Percentiles rank a stretch among this genome's conserved stretches.
Evolutionary conservation across 228 moss, liverwort and hornwort species (phyloP).

Genomic region (Sphagnum magellanicum): DNA sequence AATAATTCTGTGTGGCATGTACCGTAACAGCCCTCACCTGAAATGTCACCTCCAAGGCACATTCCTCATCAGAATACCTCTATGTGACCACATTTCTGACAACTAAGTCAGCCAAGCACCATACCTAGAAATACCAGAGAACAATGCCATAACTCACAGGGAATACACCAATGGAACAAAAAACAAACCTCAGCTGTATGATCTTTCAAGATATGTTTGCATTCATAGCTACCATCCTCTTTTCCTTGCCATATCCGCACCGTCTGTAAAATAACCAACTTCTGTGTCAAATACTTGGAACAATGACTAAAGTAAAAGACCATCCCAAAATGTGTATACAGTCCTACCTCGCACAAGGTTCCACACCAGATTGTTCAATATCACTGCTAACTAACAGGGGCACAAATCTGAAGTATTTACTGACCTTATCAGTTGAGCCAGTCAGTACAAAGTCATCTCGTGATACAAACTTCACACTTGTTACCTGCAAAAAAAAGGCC

Average conservation of each 20-base stretch:
- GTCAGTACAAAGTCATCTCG: conserved; percentile 84
- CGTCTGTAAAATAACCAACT: conserved; percentile 42
- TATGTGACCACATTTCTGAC: no score
- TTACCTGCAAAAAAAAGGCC: conserved; percentile 47
- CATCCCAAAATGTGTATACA: not conserved
- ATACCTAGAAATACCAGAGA: no score
- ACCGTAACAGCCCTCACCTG: conserved; percentile 95
- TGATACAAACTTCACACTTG: conserved; percentile 92
- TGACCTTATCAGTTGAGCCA: conserved; percentile 86
- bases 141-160: no score
- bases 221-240: conserved; percentile 54
- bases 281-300: not conserved
- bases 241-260: conserved; percentile 66
- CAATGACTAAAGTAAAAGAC: no score
- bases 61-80: not conserved
- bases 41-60: not conserved
- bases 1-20: conserved; percentile 95
- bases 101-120: no score
- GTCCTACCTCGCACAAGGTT: no score
- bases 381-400: no score
- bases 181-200: conserved; percentile 68
- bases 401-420: conserved; percentile 5
- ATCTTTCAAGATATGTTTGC: conserved; percentile 80
- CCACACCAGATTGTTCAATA: no score
- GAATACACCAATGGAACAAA: no score